These are phyloP conservation scores for Eremomyces bilateralis DNA, from an alignment of 495 filamentous ascomycete species.

Conservation along the genomic window DNA sequence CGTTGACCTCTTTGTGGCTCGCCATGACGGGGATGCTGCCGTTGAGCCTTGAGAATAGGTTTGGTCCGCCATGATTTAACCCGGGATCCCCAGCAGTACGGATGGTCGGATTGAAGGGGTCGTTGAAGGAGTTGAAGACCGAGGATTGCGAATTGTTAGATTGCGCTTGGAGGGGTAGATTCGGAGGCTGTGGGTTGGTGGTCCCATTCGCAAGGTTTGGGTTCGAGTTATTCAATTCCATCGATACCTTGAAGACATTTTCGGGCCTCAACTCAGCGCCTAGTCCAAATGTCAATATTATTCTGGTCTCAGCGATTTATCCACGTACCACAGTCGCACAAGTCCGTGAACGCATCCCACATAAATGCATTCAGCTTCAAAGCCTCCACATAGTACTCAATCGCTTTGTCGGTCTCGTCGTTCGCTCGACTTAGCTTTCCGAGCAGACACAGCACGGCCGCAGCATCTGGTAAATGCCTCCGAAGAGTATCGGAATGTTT, in stretches of 20 bases:
- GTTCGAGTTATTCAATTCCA: conserved; percentile 33
- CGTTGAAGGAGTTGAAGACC: conserved; percentile 15
- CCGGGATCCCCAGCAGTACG: conserved; percentile 10
- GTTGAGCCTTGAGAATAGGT: conserved; percentile 13
- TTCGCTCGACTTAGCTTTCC: conserved; percentile 73
- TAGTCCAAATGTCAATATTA: not conserved
- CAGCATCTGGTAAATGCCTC: conserved; percentile 52
- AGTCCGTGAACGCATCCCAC: conserved; percentile 87
- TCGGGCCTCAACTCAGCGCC: conserved; percentile 33
- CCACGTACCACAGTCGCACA: conserved; percentile 43
- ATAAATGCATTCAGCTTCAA: conserved; percentile 85
- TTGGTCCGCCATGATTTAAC: conserved; percentile 12
- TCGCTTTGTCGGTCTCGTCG: conserved; percentile 58
- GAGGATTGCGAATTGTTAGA: conserved; percentile 9
- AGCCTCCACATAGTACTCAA: conserved; percentile 66
- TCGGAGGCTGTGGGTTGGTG: no score
- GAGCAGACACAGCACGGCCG: conserved; percentile 56
- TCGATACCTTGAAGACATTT: conserved; percentile 66
- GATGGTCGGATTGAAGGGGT: conserved; percentile 16
- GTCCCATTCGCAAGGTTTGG: not conserved
- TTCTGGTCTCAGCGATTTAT: not conserved
- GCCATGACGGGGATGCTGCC: conserved; percentile 8
- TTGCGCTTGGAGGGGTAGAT: no score
- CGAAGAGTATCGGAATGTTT: conserved; percentile 36
- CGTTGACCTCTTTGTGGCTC: conserved; percentile 7